Evolutionary conservation across 176 grass and related monocot species (phyloP).

Genomic region (Musa beccarii): DNA sequence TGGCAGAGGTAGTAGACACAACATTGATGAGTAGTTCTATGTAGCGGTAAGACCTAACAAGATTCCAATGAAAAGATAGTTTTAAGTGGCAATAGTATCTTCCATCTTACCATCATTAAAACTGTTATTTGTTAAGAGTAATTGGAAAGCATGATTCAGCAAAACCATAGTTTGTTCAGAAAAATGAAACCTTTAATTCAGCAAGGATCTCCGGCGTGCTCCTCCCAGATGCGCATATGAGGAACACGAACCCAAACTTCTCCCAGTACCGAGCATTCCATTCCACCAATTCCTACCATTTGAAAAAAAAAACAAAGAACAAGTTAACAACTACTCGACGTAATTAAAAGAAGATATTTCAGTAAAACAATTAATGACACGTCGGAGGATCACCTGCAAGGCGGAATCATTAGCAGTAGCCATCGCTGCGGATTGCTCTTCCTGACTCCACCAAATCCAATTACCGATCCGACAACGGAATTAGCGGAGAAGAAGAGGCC

Average conservation of each 20-base stretch:
- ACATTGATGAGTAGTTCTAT: too few relatives aligned
- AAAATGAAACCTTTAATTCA: slow-evolving; percentile 66
- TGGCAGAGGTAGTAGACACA: too few relatives aligned
- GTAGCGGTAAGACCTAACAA: too few relatives aligned
- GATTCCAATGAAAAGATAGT: too few relatives aligned
- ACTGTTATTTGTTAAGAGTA: too few relatives aligned
- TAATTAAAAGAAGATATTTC: neutral
- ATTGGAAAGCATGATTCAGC: too few relatives aligned
- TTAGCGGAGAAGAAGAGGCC: too few relatives aligned
- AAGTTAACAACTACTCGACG: neutral
- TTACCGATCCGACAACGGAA: neutral
- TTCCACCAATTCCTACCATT: slow-evolving; percentile 51
- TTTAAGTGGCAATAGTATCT: too few relatives aligned
- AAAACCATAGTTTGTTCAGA: neutral
- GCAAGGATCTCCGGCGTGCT: slow-evolving; percentile 57
- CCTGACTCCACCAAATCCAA: slow-evolving; percentile 59
- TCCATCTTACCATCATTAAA: too few relatives aligned
- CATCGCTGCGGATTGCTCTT: slow-evolving; percentile 67
- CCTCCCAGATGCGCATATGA: slow-evolving; percentile 76
- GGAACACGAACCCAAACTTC: slow-evolving; percentile 70
- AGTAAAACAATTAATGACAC: neutral
- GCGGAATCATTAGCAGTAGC: slow-evolving; percentile 46
- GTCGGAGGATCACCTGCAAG: slow-evolving; percentile 28
- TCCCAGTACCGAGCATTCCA: slow-evolving; percentile 69
- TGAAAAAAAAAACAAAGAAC: neutral